Evolutionary conservation across 345 rosid species (phyloP).

Genomic region (Gynandropsis gynandra): DNA sequence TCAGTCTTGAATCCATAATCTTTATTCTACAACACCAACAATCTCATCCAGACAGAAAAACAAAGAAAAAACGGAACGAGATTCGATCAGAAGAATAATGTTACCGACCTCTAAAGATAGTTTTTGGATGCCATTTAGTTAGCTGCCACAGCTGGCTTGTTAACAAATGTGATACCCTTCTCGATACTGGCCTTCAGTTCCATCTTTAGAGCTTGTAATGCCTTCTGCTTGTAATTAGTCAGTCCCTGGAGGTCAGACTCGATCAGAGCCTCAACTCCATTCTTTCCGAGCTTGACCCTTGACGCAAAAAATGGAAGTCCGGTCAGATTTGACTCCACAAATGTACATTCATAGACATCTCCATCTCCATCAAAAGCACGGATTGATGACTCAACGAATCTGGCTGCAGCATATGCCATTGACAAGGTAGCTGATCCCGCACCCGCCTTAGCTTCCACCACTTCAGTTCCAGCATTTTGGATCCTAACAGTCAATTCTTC

Average conservation of each 20-base stretch:
- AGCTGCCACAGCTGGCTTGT: conserved; percentile 54
- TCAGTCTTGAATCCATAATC: no score
- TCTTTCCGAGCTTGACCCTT: conserved; percentile 71
- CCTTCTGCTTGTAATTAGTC: conserved; percentile 72
- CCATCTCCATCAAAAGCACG: conserved; percentile 88
- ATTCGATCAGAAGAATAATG: conserved; percentile 20
- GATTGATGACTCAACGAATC: no score
- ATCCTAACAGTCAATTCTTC: conserved; percentile 71
- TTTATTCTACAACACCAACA: conserved; percentile 26
- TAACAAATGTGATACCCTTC: conserved; percentile 70
- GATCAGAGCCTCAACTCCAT: conserved; percentile 73
- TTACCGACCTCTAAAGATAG: conserved; percentile 18
- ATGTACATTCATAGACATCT: conserved; percentile 80
- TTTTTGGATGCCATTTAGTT: conserved; percentile 14
- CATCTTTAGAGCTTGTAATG: conserved; percentile 64
- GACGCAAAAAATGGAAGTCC: conserved; percentile 92
- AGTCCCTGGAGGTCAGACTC: conserved; percentile 63
- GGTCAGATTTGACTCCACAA: conserved; percentile 61
- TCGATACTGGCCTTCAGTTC: conserved; percentile 83
- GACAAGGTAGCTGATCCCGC: no score
- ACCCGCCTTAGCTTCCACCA: no score
- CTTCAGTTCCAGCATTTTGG: no score
- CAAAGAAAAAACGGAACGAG: conserved; percentile 21
- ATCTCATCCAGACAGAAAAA: conserved; percentile 7
- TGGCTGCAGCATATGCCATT: no score